Evolutionary conservation across 2,329 filamentous ascomycete genomes (phyloP).

Genomic region (Beauveria scarabaeidicola): DNA sequence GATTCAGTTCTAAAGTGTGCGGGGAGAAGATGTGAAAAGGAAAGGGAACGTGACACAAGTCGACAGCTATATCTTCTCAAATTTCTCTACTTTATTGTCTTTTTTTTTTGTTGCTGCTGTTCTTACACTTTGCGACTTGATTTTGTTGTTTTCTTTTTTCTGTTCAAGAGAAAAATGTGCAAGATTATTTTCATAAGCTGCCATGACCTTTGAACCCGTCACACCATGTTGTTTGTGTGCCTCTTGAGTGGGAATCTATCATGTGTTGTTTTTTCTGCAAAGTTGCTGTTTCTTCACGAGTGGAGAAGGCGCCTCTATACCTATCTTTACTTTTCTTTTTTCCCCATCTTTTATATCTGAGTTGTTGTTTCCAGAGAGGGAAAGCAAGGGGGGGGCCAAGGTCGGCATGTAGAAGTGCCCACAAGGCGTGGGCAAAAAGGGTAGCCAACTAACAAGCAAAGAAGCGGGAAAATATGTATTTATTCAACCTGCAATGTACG

Average conservation of each 20-base stretch:
- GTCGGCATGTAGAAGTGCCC: neutral
- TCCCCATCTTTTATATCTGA: neutral
- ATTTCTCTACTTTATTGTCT: neutral
- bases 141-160: neutral
- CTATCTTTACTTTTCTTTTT: neutral
- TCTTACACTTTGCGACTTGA: neutral
- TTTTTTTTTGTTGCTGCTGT: neutral
- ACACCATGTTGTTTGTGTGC: neutral
- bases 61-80: slow-evolving; percentile 8
- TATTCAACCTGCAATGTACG: neutral
- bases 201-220: neutral
- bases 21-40: neutral
- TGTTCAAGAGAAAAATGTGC: neutral
- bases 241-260: neutral
- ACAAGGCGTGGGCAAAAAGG: neutral
- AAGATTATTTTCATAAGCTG: neutral
- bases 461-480: neutral
- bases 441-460: no score
- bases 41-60: neutral
- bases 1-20: slow-evolving; percentile 50
- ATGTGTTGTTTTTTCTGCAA: neutral
- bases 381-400: no score
- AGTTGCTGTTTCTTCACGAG: neutral
- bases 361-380: no score
- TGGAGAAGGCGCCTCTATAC: neutral